Percentiles rank a stretch among this genome's conserved stretches.
Conservation (phyloP, 805 yeast species). For the Saccharomycopsis lassenensis region DNA sequence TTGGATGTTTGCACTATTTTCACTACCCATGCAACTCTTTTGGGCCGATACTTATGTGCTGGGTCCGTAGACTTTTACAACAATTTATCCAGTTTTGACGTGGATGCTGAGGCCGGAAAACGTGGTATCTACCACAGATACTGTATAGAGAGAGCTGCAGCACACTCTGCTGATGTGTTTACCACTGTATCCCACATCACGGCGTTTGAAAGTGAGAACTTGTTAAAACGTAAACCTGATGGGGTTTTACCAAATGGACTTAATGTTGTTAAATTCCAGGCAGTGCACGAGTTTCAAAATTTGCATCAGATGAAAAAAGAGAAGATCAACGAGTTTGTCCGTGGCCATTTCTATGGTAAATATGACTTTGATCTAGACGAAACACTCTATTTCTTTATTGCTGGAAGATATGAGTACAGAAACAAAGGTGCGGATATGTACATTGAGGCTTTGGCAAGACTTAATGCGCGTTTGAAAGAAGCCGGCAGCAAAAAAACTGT, state of each 20-base stretch:
- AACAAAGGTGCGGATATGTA: constrained; percentile 95
- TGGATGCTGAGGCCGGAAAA: constrained; percentile 96
- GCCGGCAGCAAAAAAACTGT: constrained; percentile 81
- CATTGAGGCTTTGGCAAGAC: constrained; percentile 84
- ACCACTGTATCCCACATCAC: constrained; percentile 96
- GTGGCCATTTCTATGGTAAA: constrained; percentile 96
- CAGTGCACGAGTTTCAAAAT: constrained; percentile 96
- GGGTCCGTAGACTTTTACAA: constrained; percentile 95
- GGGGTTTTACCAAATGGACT: constrained; percentile 96
- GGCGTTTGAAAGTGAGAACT: constrained; percentile 90
- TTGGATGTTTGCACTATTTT: constrained; percentile 91
- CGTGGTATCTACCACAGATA: constrained; percentile 95
- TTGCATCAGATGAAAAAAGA: constrained; percentile 87
- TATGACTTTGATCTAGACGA: constrained; percentile 90
- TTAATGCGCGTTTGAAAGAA: constrained; percentile 78
- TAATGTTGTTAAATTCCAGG: constrained; percentile 91
- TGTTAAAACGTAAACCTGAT: constrained; percentile 91
- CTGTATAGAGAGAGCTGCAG: constrained; percentile 93
- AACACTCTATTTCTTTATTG: constrained; percentile 89
- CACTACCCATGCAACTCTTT: constrained; percentile 93
- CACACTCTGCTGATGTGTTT: constrained; percentile 92
- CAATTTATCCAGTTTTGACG: constrained; percentile 80
- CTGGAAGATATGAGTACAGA: constrained; percentile 94
- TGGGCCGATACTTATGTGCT: constrained; percentile 93
- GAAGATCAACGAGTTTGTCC: constrained; percentile 84